Base-by-base conservation (phyloP, 2,329 filamentous ascomycete genomes). In the Geosmithia flava region DNA sequence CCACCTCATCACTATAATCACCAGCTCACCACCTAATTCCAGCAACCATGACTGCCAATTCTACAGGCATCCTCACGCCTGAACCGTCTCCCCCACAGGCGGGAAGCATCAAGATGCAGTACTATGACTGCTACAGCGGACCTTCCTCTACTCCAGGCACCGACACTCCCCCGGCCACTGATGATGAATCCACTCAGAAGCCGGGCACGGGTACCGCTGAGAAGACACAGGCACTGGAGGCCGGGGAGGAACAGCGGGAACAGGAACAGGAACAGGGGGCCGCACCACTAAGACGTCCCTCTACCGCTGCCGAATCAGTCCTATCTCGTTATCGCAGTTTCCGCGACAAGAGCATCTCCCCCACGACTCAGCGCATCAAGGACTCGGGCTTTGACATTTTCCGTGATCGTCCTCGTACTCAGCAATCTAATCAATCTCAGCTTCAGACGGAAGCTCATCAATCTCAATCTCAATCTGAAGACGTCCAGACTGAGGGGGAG, bases 321-420 rank as follows among this genome's bases (percentile, higher is more conserved):
- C 33, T 54, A 10, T 66, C 65, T 4, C 59, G 60, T 42, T 64
- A 60, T 48, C 62, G 58, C 48, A 56, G 47, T 30, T 56, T 65
- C 20, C 58, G 62, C 5, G 63, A 62, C 29, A 66, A 64, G 46
- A 66, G 62, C 53, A 53, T 64, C 10, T 63, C 62, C 20, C 58
- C 61, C 41, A 40, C 42, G 15, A 23, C 48, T 7, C 55, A 53
- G 8, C 51, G 27, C 20, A 44, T 49, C 17, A 53, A 48, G 45
- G 52, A 55, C 2, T n/a, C n/a, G n/a, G n/a, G n/a, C n/a, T 62
- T 66, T 48, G 57, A 64, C 30, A 55, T 63, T 37, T 64, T 56
- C 50, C 52, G 52, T 42, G 58, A 58, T 19, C 19, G 30, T 19
- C 11, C 6, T 27, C 20, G n/a, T n/a, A 23, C 15, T n/a, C n/a